phyloP scores from a whole-genome alignment of 2,329 filamentous ascomycete genomes.

The Diaporthe longicolla region DNA sequence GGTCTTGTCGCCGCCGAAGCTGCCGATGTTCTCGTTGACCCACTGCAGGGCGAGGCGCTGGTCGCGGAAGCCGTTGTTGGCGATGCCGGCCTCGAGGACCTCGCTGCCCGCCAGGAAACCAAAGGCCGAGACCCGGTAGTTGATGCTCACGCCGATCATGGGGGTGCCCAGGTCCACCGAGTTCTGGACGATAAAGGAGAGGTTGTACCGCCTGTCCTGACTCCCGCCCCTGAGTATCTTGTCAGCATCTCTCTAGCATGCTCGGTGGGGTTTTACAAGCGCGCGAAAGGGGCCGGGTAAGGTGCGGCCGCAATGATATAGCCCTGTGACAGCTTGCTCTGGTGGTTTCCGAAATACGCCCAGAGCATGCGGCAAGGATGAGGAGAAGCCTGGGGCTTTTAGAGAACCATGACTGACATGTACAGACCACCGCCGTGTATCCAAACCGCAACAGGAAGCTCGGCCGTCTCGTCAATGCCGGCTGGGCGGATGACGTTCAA shows the following conservation, averaged over 20 bases:
- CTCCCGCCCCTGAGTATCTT: conserved; percentile 46
- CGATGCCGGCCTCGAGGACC: conserved; percentile 56
- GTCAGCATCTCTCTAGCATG: background rate
- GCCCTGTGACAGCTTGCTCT: background rate
- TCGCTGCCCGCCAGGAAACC: conserved; percentile 62
- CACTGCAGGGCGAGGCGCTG: conserved; percentile 62
- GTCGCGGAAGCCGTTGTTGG: conserved; percentile 65
- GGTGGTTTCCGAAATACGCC: background rate
- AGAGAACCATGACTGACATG: conserved; percentile 7
- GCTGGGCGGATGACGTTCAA: conserved; percentile 70
- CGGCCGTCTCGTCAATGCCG: conserved; percentile 55
- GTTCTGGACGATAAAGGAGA: conserved; percentile 69
- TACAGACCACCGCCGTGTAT: conserved; percentile 62
- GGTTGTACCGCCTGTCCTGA: conserved; percentile 68
- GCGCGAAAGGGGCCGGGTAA: background rate
- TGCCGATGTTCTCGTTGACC: conserved; percentile 62
- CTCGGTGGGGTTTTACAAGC: background rate
- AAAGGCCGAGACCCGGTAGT: conserved; percentile 63
- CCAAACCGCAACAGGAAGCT: conserved; percentile 71
- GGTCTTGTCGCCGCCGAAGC: conserved; percentile 60
- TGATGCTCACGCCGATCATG: conserved; percentile 63
- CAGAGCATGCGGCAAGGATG: background rate
- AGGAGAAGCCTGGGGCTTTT: too few species aligned
- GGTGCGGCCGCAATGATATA: background rate
- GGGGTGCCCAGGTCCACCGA: conserved; percentile 60